Evolutionary conservation across 208 protist genomes (phyloP), one percentile per base, ranked within the genome.

Genomic region (Leishmania mexicana): DNA sequence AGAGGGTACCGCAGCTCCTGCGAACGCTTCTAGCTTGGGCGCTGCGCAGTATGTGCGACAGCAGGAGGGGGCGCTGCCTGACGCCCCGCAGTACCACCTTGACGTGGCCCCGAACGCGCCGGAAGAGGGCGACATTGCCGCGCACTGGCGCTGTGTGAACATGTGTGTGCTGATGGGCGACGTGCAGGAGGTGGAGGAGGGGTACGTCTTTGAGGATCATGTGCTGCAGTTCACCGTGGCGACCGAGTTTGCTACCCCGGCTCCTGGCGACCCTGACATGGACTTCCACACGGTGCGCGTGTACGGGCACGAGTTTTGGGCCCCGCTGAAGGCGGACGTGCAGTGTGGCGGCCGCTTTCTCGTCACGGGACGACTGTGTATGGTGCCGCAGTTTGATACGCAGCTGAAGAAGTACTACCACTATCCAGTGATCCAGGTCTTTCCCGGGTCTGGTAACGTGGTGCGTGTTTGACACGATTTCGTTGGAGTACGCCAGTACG

Each of bases 241-340:
- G n/a, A 97, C 93, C 15, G 87, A 94, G 83, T 98, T 98, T 74
- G 88, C 89, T 17, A 86, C 84, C 17, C 95, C 95, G 17, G 85
- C 93, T 0, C 85, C 90, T 38, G 95, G 95, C 1, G 95, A 98
- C 51, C 92, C 95, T 21, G 93, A 97, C 79, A 95, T 93, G 83
- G 95, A 98, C 75, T 95, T 96, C 77, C 92, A 97, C 78, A 94
- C 92, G 5, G 89, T 98, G 60, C 87, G 95, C 24, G 91, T 97
- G 68, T 95, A 95, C 87, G 89, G 89, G 77, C 79, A 86, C 15
- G 28, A 73, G 1, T 90, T 87, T 79, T 92, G 94, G 85, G 71
- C 70, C 42, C 81, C 88, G 10, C 31, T 97, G 35, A 87, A 83
- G 67, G 76, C 65, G 13, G 74, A 87, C 49, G 53, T 96, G 17